Evolutionary conservation across 2,329 filamentous ascomycete species (phyloP).

Genomic region (Cryphonectria nitschkei): DNA sequence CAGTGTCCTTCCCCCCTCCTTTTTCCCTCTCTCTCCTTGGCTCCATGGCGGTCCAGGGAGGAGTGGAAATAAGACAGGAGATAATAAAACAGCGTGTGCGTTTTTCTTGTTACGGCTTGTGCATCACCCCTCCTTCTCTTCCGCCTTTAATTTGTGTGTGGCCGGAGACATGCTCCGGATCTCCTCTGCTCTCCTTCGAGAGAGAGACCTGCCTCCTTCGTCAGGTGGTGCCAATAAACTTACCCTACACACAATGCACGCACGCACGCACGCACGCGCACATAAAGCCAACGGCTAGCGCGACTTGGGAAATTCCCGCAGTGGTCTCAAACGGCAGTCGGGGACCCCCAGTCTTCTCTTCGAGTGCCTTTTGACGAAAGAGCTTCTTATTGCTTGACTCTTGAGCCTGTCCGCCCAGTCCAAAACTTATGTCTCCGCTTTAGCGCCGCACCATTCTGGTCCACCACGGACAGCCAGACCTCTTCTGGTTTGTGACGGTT

Average conservation of each 20-base stretch:
- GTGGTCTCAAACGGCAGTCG: not conserved
- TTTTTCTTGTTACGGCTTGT: not conserved
- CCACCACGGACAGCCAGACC: not conserved
- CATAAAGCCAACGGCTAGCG: not conserved
- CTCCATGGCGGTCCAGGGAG: not conserved
- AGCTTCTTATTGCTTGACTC: not conserved
- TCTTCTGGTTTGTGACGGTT: not conserved
- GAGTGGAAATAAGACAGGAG: not conserved
- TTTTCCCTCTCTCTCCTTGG: not conserved
- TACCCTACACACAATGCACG: too few relatives aligned
- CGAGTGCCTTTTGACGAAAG: not conserved
- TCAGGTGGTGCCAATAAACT: not conserved
- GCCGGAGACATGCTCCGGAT: not conserved
- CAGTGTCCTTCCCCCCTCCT: not conserved
- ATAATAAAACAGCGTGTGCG: not conserved
- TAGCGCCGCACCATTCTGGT: constrained; percentile 6
- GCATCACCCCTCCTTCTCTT: not conserved
- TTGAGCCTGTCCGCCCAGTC: not conserved
- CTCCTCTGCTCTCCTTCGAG: not conserved
- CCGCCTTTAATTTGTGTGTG: not conserved
- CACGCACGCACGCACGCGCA: too few relatives aligned
- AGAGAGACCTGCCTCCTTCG: not conserved
- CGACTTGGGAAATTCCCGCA: constrained; percentile 2
- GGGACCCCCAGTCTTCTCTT: not conserved
- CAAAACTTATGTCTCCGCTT: not conserved